Conservation (phyloP, 306 rosid species). For the Sicyos edulis region DNA sequence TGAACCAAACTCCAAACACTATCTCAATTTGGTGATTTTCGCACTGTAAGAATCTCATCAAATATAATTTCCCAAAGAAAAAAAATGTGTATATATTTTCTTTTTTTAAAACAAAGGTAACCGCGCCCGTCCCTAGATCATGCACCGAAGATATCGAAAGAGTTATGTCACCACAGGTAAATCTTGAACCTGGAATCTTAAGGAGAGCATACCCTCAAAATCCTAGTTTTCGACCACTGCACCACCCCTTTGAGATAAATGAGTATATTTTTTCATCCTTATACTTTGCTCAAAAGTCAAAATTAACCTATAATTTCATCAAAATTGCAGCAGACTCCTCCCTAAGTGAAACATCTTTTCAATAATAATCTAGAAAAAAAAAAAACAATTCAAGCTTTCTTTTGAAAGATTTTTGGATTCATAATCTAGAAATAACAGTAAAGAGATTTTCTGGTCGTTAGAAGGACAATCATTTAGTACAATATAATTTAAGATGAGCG, state of each 20-base stretch:
- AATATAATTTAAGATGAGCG: conserved; percentile 34
- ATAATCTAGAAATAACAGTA: no score
- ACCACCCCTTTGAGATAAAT: no score
- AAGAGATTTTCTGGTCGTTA: background rate
- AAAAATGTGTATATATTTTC: no score
- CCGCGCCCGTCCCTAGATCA: no score
- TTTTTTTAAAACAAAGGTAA: no score
- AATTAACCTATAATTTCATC: background rate
- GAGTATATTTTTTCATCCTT: background rate
- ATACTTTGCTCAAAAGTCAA: background rate
- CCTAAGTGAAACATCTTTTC: background rate
- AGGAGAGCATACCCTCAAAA: no score
- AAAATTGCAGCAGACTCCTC: background rate
- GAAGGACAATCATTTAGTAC: background rate
- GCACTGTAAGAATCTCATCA: background rate
- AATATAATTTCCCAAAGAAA: background rate
- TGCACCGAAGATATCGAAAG: no score
- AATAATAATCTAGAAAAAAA: background rate
- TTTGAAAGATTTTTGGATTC: background rate
- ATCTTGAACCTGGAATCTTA: no score
- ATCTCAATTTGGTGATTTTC: no score
- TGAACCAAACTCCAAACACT: no score
- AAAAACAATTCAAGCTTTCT: background rate
- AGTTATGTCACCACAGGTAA: no score
- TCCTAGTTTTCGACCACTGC: no score